Conservation (phyloP, 345 rosid genomes). For the Conringia planisiliqua region DNA sequence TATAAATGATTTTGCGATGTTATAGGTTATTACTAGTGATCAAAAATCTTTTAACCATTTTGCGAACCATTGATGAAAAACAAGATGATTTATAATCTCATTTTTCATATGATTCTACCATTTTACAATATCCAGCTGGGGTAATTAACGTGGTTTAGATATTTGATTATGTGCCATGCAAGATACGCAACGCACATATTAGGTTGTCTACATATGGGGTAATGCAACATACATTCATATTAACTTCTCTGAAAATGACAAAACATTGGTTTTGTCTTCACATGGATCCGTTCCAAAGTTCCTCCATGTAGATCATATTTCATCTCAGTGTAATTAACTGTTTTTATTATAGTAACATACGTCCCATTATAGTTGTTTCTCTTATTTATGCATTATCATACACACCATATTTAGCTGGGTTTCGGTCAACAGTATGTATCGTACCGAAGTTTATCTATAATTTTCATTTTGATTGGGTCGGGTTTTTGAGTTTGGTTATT, state of each 20-base stretch:
- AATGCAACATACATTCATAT: not conserved
- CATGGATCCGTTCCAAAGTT: not conserved
- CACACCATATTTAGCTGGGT: too few relatives aligned
- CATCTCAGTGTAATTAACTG: not conserved
- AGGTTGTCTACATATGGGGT: not conserved
- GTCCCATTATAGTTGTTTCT: not conserved
- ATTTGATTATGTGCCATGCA: not conserved
- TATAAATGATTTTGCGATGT: not conserved
- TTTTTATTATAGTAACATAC: not conserved
- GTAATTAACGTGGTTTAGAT: not conserved
- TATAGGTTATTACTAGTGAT: not conserved
- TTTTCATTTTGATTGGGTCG: not conserved
- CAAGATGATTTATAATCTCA: not conserved
- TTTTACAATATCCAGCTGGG: not conserved
- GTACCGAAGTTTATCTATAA: not conserved
- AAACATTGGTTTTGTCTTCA: slow-evolving; percentile 11
- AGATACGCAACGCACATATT: not conserved
- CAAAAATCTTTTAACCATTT: not conserved
- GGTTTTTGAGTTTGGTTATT: slow-evolving; percentile 9
- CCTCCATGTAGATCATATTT: not conserved
- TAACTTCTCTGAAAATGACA: slow-evolving; percentile 12
- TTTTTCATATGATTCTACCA: slow-evolving; percentile 1
- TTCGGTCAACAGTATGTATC: not conserved
- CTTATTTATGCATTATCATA: too few relatives aligned
- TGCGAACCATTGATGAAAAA: not conserved